Percentiles rank a stretch among this genome's conserved stretches.
Conservation (phyloP, 139 green algal species). For the Haematococcus sp. region DNA sequence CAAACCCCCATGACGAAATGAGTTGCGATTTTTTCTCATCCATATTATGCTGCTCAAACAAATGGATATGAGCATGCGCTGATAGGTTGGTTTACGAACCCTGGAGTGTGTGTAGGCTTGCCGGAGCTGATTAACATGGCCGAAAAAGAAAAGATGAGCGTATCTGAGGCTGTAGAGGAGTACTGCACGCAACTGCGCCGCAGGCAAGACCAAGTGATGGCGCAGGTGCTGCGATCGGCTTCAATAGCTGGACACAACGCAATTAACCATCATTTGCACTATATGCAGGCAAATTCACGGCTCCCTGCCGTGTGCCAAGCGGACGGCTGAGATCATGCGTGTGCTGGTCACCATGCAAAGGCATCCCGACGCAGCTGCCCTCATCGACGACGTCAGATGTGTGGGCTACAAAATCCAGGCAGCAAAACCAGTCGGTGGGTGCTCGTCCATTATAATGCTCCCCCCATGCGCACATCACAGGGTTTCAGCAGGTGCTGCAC, state of each 20-base stretch:
- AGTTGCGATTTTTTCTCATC: too few relatives aligned
- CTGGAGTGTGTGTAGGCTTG: too few relatives aligned
- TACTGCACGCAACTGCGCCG: conserved; percentile 62
- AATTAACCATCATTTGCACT: too few relatives aligned
- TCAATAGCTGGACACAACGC: too few relatives aligned
- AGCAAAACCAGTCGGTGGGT: conserved; percentile 73
- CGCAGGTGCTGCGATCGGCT: too few relatives aligned
- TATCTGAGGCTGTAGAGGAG: conserved; percentile 51
- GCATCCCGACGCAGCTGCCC: conserved; percentile 45
- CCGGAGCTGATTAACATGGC: too few relatives aligned
- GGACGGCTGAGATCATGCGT: conserved; percentile 76
- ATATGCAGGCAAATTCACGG: conserved; percentile 56
- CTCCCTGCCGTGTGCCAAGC: conserved; percentile 63
- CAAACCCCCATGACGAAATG: too few relatives aligned
- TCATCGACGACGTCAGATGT: conserved; percentile 73
- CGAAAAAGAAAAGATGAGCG: background rate
- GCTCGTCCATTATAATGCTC: too few relatives aligned
- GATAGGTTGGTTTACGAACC: too few relatives aligned
- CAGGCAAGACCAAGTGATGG: conserved; percentile 11
- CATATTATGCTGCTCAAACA: too few relatives aligned
- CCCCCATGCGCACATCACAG: background rate
- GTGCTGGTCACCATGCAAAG: conserved; percentile 64
- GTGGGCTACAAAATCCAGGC: conserved; percentile 69
- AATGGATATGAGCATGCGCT: too few relatives aligned
- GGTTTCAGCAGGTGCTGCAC: background rate